phyloP scores from a whole-genome alignment of 352 stramenopile species.

The Globisporangium yorkense region DNA sequence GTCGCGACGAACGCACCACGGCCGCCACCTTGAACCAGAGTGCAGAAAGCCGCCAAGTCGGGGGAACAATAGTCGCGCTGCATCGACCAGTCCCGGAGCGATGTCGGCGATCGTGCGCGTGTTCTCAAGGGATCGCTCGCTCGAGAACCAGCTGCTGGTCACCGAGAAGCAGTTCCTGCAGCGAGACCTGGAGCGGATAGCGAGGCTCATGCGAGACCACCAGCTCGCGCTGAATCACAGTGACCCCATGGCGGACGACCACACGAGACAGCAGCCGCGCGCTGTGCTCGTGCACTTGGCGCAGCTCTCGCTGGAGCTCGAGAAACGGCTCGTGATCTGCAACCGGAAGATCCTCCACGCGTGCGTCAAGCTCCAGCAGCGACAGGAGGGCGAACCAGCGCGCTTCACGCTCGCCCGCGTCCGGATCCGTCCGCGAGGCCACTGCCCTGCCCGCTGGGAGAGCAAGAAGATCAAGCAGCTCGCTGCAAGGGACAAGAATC shows the following conservation, averaged over 20 bases:
- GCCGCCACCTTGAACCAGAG: not conserved
- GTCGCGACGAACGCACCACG: not conserved
- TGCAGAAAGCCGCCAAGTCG: not conserved
- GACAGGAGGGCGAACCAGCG: not conserved
- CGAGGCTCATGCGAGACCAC: conserved; percentile 11
- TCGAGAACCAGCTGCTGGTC: conserved; percentile 51
- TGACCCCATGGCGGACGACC: not conserved
- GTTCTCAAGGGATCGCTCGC: conserved; percentile 34
- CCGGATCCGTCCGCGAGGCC: conserved; percentile 36
- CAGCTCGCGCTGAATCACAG: conserved; percentile 10
- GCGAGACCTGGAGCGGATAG: conserved; percentile 41
- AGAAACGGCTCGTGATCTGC: conserved; percentile 50
- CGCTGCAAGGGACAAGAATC: too few relatives aligned
- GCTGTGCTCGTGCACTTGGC: conserved; percentile 40
- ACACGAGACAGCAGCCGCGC: conserved; percentile 17
- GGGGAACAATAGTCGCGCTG: not conserved
- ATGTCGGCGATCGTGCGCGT: conserved; percentile 42
- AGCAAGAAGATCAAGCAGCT: conserved; percentile 23
- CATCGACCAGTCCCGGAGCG: not conserved
- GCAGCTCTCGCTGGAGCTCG: conserved; percentile 37
- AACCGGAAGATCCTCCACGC: conserved; percentile 54
- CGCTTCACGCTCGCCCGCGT: conserved; percentile 29
- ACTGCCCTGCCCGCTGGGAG: conserved; percentile 35
- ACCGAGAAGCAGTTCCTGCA: conserved; percentile 54
- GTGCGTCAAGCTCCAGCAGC: conserved; percentile 42